Evolutionary conservation across 345 rosid species (phyloP), one percentile per base, ranked within the genome.

Genomic region (Citrus hindsii): DNA sequence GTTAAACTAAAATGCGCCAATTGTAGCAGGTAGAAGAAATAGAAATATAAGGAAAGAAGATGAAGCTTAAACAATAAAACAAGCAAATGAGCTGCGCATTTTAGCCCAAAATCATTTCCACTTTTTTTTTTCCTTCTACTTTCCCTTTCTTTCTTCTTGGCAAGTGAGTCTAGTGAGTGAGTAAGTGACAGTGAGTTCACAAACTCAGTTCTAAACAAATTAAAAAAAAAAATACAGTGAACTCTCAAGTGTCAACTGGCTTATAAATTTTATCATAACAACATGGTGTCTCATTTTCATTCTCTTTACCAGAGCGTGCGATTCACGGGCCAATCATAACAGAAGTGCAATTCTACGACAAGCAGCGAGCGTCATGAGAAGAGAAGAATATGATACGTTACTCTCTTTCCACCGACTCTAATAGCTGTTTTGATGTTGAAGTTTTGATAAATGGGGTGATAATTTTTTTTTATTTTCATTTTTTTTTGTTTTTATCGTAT

Each of bases 361-460:
- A 46, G 18, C 0, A 13, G 51, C 5, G 51, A 46, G 51, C 51
- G 51, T 46, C 51, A 0, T 13, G 18, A 46, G 18, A 12, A 46
- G 51, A 12, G 18, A 46, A 46, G 51, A 46, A 12, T 3, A 46
- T 3, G 1, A 46, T 0, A 7, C 7, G 2, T 28, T 28, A 14
- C 67, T 28, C 67, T 62, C 19, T n/a, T 18, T 37, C 51, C 16
- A 9, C 37, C 13, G 66, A 84, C 76, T 70, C 56, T n/a, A 13
- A 78, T 61, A 76, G 80, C 78, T 81, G 82, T 81, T 80, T 53
- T 74, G 78, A 72, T 73, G 68, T 67, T 67, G 80, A 76, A 59
- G 75, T 65, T 3, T 51, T 55, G 63, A 9, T 21, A 67, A 19
- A 63, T 46, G 8, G 24, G 38, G 58, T 18, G 58, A 16, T 19